Evolutionary conservation across 306 rosid genomes (phyloP).

Genomic region (Vigna radiata): DNA sequence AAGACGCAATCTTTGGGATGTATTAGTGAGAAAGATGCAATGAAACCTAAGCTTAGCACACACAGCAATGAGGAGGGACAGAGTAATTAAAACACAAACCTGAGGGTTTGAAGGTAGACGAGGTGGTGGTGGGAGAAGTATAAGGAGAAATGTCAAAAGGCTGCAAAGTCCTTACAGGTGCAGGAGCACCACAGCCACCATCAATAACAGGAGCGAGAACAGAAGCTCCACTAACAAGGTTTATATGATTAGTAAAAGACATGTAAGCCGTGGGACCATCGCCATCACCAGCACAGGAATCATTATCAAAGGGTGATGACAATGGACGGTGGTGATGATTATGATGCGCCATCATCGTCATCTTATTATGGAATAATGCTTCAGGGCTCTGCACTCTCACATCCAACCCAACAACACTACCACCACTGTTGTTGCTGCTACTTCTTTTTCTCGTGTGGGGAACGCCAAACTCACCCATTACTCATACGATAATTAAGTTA

Average conservation of each 20-base stretch:
- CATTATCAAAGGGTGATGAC: constrained; percentile 43
- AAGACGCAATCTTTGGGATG: constrained; percentile 42
- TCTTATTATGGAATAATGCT: constrained; percentile 45
- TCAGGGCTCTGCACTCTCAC: constrained; percentile 47
- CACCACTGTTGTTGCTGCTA: neutral
- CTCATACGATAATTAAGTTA: neutral
- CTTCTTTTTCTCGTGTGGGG: constrained; percentile 33
- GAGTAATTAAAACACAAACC: constrained; percentile 48
- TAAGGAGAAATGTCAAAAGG: constrained; percentile 59
- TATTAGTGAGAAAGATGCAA: constrained; percentile 2
- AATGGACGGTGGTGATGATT: constrained; percentile 66
- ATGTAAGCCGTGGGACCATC: constrained; percentile 65
- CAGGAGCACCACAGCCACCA: constrained; percentile 41
- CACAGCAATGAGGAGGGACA: constrained; percentile 6
- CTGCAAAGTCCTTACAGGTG: constrained; percentile 55
- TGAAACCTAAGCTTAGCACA: neutral
- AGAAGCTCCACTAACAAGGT: constrained; percentile 36
- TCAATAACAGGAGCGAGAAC: constrained; percentile 23
- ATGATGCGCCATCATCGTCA: constrained; percentile 54
- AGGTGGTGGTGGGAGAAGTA: constrained; percentile 34
- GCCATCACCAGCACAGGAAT: constrained; percentile 46
- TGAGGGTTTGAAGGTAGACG: constrained; percentile 57
- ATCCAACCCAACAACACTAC: constrained; percentile 43
- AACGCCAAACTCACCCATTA: constrained; percentile 52
- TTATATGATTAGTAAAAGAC: constrained; percentile 44